Conservation (phyloP, 2,329 filamentous ascomycete genomes). For the Zalaria sp. region DNA sequence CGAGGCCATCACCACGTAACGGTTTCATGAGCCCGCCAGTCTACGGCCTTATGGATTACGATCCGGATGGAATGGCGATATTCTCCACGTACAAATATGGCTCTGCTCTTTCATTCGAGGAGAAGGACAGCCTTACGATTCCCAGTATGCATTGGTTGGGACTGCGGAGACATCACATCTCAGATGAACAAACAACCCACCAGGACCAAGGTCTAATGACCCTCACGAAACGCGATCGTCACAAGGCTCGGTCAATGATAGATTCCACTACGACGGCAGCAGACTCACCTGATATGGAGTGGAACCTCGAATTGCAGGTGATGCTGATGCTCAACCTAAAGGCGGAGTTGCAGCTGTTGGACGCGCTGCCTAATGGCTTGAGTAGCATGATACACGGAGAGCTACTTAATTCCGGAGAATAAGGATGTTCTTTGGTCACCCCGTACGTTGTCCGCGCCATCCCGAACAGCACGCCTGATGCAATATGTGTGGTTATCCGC, state of each 20-base stretch:
- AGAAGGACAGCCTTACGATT: conserved; percentile 34
- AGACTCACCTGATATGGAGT: conserved; percentile 10
- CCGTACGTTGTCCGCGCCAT: too few relatives aligned
- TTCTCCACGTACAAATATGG: conserved; percentile 60
- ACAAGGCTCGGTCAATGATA: conserved; percentile 41
- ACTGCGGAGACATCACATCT: conserved; percentile 24
- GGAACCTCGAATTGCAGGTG: conserved; percentile 44
- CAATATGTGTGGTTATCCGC: too few relatives aligned
- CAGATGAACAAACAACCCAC: conserved; percentile 11
- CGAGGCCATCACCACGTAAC: conserved; percentile 31
- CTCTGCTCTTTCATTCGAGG: conserved; percentile 48
- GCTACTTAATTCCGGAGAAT: not conserved
- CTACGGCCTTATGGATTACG: conserved; percentile 56
- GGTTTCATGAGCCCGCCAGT: conserved; percentile 32
- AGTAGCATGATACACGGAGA: conserved; percentile 4
- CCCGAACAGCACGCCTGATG: too few relatives aligned
- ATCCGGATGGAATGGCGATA: conserved; percentile 64
- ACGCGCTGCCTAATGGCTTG: conserved; percentile 13
- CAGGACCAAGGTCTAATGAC: conserved; percentile 29
- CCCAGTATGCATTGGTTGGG: conserved; percentile 52
- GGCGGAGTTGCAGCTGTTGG: conserved; percentile 53
- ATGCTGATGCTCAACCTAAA: conserved; percentile 66
- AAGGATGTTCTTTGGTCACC: too few relatives aligned
- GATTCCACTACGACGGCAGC: conserved; percentile 2
- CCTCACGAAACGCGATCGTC: conserved; percentile 44